Base-by-base conservation (phyloP, 2,329 filamentous ascomycete species). In the Capronia americana region DNA sequence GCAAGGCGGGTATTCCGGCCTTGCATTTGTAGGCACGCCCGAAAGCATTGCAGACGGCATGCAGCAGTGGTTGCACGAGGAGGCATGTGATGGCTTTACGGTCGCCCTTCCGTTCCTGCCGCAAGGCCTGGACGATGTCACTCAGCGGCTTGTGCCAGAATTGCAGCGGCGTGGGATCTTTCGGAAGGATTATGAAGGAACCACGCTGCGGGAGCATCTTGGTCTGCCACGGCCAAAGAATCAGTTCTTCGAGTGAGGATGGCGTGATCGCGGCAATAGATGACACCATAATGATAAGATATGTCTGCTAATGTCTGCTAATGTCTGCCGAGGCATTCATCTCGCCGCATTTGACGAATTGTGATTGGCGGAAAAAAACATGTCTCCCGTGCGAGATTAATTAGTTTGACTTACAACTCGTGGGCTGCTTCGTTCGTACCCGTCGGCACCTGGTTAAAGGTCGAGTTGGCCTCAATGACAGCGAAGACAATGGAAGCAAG, bases 121-220 rank as follows among this genome's bases (percentile, higher is more conserved):
- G 0, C 78, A 85, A 65, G 84, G 84, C 0, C 67, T 86, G 46
- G 81, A 85, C 20, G 83, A 83, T 70, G 81, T 86, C 6, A 78
- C 77, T 0, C 72, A 83, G 53, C 76, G 74, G 2, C 69, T 86
- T 61, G 75, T 86, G 8, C 84, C 84, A 0, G 83, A 85, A 71
- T 70, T 86, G 61, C 83, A 85, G 72, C 77, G 79, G 4, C 78
- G 84, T 28, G 84, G 83, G 0, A 65, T 86, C 1, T 86, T 86
- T 73, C 76, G 84, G 4, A 69, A 78, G 6, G 84, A 86, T 1
- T 86, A 87, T 69, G 76, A 81, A 56, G 85, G 84, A 1, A 79
- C 77, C 0, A 86, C 84, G 1, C 72, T 86, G 70, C 75, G 85
- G 48, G 84, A 86, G 46, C 84, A 87, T 73, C 76, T 87, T 48